A percentile compares a stretch with the other conserved stretches of the same genome.
These are phyloP conservation scores for Paecilomyces formosus DNA, from an alignment of 2,329 filamentous ascomycete species.

Conservation along the genomic window DNA sequence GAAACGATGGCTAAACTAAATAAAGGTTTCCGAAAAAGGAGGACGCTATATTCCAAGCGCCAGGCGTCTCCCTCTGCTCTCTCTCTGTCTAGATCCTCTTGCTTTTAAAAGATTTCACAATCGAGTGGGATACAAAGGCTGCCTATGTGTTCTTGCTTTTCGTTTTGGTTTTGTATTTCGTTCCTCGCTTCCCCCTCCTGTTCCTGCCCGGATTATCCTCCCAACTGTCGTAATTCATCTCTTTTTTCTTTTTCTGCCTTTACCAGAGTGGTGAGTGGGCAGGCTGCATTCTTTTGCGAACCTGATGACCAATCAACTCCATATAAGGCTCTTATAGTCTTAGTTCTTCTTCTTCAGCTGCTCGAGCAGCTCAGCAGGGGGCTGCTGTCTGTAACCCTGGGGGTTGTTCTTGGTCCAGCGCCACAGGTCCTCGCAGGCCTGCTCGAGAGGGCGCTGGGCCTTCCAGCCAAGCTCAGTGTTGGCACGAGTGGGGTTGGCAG, in stretches of 20 bases:
- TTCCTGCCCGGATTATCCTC: not conserved
- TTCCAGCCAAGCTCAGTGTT: slow-evolving; percentile 90
- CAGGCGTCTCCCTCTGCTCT: not conserved
- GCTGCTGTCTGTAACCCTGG: slow-evolving; percentile 83
- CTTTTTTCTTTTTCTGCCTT: slow-evolving; percentile 18
- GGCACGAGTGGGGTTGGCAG: slow-evolving; percentile 79
- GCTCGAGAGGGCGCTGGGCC: slow-evolving; percentile 80
- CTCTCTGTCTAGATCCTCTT: not conserved
- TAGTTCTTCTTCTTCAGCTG: slow-evolving; percentile 24
- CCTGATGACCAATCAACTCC: not conserved
- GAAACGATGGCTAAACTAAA: not conserved
- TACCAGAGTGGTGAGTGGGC: not conserved
- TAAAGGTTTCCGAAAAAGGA: not conserved
- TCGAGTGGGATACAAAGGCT: not conserved
- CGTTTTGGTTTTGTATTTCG: not conserved
- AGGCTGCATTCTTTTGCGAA: not conserved
- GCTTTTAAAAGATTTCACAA: not conserved
- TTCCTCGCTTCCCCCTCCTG: not conserved
- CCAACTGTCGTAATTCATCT: not conserved
- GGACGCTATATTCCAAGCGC: not conserved
- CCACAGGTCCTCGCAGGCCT: slow-evolving; percentile 92
- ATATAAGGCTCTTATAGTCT: not conserved
- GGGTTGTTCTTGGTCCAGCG: slow-evolving; percentile 97
- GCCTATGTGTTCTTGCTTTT: not conserved
- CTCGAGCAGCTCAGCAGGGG: slow-evolving; percentile 74